Evolutionary conservation across 345 rosid genomes (phyloP).

Genomic region (Noccaea caerulescens): DNA sequence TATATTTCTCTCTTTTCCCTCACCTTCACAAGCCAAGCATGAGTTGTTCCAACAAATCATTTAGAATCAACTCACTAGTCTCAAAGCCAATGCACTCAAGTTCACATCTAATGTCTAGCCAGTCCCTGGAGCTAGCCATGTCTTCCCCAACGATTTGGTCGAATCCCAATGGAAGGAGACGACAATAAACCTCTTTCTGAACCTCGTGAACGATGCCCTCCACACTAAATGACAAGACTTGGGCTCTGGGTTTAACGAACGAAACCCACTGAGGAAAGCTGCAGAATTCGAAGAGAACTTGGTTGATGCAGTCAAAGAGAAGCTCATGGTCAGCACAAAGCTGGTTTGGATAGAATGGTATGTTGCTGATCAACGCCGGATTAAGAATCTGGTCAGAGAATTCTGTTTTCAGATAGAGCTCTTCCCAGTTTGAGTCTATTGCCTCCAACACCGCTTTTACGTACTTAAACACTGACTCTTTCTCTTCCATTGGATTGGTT

Average conservation of each 20-base stretch:
- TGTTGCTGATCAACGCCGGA: slow-evolving; percentile 54
- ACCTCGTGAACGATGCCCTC: slow-evolving; percentile 54
- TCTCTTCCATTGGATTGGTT: slow-evolving; percentile 34
- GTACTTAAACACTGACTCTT: slow-evolving; percentile 53
- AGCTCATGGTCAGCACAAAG: slow-evolving; percentile 60
- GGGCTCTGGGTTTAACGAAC: slow-evolving; percentile 51
- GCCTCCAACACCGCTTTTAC: slow-evolving; percentile 63
- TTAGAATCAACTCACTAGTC: slow-evolving; percentile 59
- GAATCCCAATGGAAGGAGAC: slow-evolving; percentile 56
- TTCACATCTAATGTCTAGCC: slow-evolving; percentile 61
- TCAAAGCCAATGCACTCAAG: slow-evolving; percentile 52
- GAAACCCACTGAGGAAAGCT: slow-evolving; percentile 59
- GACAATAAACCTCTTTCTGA: slow-evolving; percentile 64
- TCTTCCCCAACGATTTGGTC: slow-evolving; percentile 74
- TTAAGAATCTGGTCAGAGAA: slow-evolving; percentile 68
- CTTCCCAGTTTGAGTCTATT: slow-evolving; percentile 69
- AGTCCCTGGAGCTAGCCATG: slow-evolving; percentile 56
- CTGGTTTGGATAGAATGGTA: slow-evolving; percentile 59
- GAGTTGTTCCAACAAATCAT: slow-evolving; percentile 63
- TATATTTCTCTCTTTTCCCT: too few species aligned
- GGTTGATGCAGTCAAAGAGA: slow-evolving; percentile 76
- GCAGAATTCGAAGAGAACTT: slow-evolving; percentile 69
- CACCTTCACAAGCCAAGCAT: slow-evolving; percentile 40
- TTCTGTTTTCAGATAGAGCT: slow-evolving; percentile 60
- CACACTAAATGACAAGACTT: slow-evolving; percentile 49